Percentiles rank a stretch among this genome's conserved stretches.
These are phyloP conservation scores for Colletotrichum abscissum DNA, from an alignment of 2,329 filamentous ascomycete species.

Conservation along the genomic window DNA sequence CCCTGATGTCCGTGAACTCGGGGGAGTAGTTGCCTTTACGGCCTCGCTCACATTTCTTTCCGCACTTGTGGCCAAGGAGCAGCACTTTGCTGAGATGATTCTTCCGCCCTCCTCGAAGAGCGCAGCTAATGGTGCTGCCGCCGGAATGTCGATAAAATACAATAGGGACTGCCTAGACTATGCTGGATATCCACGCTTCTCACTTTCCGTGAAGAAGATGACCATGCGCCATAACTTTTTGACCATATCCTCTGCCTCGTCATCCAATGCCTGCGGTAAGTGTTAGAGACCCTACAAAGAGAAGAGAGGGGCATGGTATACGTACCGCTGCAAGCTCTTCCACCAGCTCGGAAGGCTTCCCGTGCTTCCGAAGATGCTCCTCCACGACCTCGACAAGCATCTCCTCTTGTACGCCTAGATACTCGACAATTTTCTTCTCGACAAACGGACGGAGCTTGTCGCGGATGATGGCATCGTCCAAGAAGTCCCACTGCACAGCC, in stretches of 20 bases:
- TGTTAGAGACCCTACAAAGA: conserved; percentile 42
- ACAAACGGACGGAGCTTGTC: conserved; percentile 95
- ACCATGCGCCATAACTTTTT: conserved; percentile 99
- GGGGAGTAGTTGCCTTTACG: not conserved
- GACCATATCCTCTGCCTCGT: conserved; percentile 92
- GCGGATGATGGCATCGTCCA: conserved; percentile 83
- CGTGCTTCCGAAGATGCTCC: conserved; percentile 82
- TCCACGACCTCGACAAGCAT: conserved; percentile 94
- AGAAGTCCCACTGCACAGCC: conserved; percentile 90
- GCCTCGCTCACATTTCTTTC: conserved; percentile 13
- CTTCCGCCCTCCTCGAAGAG: not conserved
- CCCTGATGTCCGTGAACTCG: conserved; percentile 12
- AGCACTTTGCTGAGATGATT: not conserved
- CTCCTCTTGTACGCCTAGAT: conserved; percentile 95
- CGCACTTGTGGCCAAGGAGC: not conserved
- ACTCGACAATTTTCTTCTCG: conserved; percentile 98
- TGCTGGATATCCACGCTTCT: conserved; percentile 86
- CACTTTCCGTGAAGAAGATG: conserved; percentile 96
- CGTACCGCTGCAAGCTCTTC: conserved; percentile 86
- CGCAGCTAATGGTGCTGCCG: conserved; percentile 2
- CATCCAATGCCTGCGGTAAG: conserved; percentile 78
- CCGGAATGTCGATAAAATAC: conserved; percentile 25
- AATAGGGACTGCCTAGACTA: conserved; percentile 48
- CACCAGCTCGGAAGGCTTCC: conserved; percentile 81
- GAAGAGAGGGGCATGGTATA: conserved; percentile 38